phyloP scores from a whole-genome alignment of 208 protist genomes.

The Leishmania aethiopica region DNA sequence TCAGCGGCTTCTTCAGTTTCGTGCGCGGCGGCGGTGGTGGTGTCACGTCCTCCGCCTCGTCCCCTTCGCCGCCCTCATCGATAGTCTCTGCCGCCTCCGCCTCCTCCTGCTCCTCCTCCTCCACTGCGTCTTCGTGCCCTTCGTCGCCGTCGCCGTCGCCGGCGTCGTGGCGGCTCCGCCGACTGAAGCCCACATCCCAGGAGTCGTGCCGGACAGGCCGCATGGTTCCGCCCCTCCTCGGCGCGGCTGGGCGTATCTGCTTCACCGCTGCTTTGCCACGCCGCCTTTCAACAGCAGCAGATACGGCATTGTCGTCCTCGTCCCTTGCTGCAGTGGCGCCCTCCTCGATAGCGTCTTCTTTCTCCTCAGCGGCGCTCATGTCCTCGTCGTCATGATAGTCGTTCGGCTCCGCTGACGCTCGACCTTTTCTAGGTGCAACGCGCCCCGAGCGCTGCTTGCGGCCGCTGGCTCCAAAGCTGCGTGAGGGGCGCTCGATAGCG shows the following conservation, averaged over 20 bases:
- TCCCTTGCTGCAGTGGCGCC: not conserved
- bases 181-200: conserved; percentile 42
- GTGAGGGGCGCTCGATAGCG: not conserved
- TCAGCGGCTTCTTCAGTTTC: conserved; percentile 41
- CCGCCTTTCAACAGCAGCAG: not conserved
- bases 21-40: conserved; percentile 37
- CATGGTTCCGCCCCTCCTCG: conserved; percentile 26
- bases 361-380: not conserved
- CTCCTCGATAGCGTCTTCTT: not conserved
- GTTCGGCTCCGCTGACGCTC: conserved; percentile 4
- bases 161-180: conserved; percentile 10
- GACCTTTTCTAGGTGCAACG: not conserved
- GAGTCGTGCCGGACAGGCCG: conserved; percentile 47
- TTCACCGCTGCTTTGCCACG: conserved; percentile 7
- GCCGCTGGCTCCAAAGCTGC: conserved; percentile 1
- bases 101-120: conserved; percentile 22
- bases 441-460: not conserved
- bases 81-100: conserved; percentile 9
- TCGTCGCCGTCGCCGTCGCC: conserved; percentile 26
- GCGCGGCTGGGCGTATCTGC: not conserved
- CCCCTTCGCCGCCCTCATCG: conserved; percentile 14
- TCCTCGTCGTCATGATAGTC: conserved; percentile 2
- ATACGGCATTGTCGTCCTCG: not conserved
- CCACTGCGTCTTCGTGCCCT: conserved; percentile 14
- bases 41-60: conserved; percentile 9